Evolutionary conservation across 2,329 filamentous ascomycete species (phyloP).

Genomic region (Alternaria postmessia): DNA sequence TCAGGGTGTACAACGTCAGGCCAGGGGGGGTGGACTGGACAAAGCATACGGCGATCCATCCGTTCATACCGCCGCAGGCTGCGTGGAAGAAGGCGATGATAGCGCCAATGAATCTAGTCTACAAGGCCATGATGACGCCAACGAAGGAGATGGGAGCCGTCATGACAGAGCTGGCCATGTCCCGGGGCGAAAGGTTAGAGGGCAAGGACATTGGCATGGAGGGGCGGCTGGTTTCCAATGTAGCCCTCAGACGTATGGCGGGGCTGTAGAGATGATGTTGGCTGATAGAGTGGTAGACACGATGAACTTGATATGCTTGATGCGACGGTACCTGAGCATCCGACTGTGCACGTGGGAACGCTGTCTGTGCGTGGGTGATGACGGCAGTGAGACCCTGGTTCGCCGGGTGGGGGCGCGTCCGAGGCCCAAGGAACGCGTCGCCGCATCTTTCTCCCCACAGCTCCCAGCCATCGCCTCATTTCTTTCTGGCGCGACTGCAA

Average conservation of each 20-base stretch:
- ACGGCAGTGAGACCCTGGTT: conserved; percentile 26
- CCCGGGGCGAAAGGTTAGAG: conserved; percentile 54
- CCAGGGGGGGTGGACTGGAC: conserved; percentile 66
- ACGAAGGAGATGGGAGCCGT: conserved; percentile 59
- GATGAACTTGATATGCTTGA: background rate
- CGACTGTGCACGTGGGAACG: conserved; percentile 25
- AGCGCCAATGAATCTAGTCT: conserved; percentile 36
- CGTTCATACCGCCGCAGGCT: conserved; percentile 42
- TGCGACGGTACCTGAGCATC: background rate
- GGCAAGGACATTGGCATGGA: conserved; percentile 51
- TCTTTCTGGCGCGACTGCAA: background rate
- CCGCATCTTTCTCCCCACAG: conserved; percentile 8
- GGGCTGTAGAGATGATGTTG: conserved; percentile 22
- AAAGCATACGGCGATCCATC: conserved; percentile 52
- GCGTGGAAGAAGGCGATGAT: conserved; percentile 32
- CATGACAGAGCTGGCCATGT: conserved; percentile 59
- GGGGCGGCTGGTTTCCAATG: conserved; percentile 52
- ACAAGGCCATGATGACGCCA: conserved; percentile 51
- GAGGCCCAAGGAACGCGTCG: conserved; percentile 20
- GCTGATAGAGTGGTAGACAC: background rate
- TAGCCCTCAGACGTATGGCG: conserved; percentile 52
- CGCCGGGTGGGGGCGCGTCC: conserved; percentile 26
- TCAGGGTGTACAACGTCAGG: conserved; percentile 66
- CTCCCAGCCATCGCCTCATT: background rate
- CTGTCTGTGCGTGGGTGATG: conserved; percentile 23